Evolutionary conservation across 1,139 yeast genomes (phyloP).

Genomic region (Suhomyces guaymorum): DNA sequence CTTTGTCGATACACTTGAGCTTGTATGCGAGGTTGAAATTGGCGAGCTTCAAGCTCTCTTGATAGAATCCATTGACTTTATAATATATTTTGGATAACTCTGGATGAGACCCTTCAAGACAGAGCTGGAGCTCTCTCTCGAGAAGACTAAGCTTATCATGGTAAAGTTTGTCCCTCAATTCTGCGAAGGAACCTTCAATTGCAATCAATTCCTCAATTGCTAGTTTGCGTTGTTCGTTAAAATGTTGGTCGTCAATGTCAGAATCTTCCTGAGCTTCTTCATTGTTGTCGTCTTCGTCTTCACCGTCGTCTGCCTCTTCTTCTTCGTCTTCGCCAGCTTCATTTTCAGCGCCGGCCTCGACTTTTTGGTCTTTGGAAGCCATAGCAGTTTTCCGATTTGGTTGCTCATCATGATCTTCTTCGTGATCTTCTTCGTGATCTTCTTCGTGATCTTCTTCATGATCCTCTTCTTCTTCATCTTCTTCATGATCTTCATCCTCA

Average conservation of each 20-base stretch:
- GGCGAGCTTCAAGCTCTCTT: conserved; percentile 67
- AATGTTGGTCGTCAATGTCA: conserved; percentile 36
- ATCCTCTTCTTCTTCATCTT: no score
- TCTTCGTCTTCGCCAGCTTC: conserved; percentile 12
- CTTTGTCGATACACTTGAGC: conserved; percentile 72
- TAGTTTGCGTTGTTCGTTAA: conserved; percentile 54
- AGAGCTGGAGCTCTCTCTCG: conserved; percentile 82
- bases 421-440: no score
- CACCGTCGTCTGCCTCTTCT: conserved; percentile 17
- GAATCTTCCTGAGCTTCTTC: conserved; percentile 17
- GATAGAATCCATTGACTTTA: conserved; percentile 70
- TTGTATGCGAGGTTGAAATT: conserved; percentile 70
- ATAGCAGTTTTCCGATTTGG: no score
- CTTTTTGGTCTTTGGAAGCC: no score
- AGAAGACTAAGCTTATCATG: conserved; percentile 73
- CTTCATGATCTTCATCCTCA: no score
- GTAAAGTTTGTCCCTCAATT: conserved; percentile 73
- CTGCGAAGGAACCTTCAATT: conserved; percentile 84
- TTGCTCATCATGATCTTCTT: no score
- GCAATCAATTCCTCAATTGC: conserved; percentile 71
- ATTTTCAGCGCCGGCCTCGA: neutral
- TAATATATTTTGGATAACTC: conserved; percentile 67
- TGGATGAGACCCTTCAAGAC: conserved; percentile 90
- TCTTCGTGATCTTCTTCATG: no score
- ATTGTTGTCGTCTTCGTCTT: conserved; percentile 18